Percentiles rank a stretch among this genome's conserved stretches.
Evolutionary conservation across 768 basidiomycete species (phyloP).

Genomic region (Galerina marginata): DNA sequence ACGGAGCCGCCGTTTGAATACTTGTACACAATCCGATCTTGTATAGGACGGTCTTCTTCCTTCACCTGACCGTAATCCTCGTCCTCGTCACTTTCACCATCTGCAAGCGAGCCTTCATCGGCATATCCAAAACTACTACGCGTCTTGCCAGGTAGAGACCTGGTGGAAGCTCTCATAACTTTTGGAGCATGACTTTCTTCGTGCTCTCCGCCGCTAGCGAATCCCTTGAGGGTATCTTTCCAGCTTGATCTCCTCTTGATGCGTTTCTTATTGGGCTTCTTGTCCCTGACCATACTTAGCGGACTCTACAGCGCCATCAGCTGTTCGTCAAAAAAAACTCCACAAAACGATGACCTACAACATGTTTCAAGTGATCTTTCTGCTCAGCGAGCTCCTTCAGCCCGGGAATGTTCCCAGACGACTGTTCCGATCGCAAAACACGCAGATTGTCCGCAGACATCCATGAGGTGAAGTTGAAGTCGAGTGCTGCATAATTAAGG

Average conservation of each 20-base stretch:
- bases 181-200: slow-evolving; percentile 17
- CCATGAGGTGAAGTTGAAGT: slow-evolving; percentile 99
- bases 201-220: slow-evolving; percentile 47
- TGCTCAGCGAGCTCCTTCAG: slow-evolving; percentile 73
- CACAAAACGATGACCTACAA: slow-evolving; percentile 38
- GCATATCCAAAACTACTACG: slow-evolving; percentile 29
- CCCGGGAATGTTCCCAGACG: slow-evolving; percentile 78
- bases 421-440: slow-evolving; percentile 87
- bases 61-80: slow-evolving; percentile 51
- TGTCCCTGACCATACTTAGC: slow-evolving; percentile 87
- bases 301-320: slow-evolving; percentile 60
- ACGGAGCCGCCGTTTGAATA: slow-evolving; percentile 40
- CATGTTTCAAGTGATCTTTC: slow-evolving; percentile 89
- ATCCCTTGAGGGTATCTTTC: slow-evolving; percentile 60
- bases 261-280: slow-evolving; percentile 48
- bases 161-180: slow-evolving; percentile 35
- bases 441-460: slow-evolving; percentile 85
- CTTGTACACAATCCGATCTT: slow-evolving; percentile 72
- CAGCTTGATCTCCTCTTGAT: slow-evolving; percentile 62
- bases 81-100: slow-evolving; percentile 59
- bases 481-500: slow-evolving; percentile 89
- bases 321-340: neutral
- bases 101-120: slow-evolving; percentile 58
- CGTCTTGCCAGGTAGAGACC: slow-evolving; percentile 23
- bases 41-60: slow-evolving; percentile 79